Base-by-base conservation (phyloP, 768 basidiomycete species). In the Leccinum disarticulatum region DNA sequence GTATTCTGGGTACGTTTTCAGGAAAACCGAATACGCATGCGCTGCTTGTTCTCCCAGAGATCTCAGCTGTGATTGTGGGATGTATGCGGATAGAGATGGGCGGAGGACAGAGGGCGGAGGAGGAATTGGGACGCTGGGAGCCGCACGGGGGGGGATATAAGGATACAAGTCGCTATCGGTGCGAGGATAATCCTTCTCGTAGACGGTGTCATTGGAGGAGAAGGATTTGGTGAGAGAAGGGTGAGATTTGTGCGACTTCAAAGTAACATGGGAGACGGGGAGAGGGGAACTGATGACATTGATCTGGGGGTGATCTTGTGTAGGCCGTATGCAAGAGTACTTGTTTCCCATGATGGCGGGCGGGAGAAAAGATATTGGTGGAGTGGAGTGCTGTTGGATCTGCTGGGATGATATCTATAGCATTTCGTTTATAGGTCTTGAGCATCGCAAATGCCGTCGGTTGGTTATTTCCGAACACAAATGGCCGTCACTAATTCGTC, bases 11-110 rank as follows among this genome's bases (percentile, higher is more conserved):
- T n/a, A n/a, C n/a, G n/a, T n/a, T n/a, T 58, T 64, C 41, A 83
- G 74, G 72, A 87, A 90, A 17, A 70, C 68, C 19, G 76, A 70
- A 69, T 83, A 86, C 19, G 83, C 80, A 33, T 65, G 63, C 27
- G 74, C 70, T 6, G 77, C 76, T 57, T 77, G 76, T 57, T 75
- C 73, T 4, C 77, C 65, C 36, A 68, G 66, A 2, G 61, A 62
- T 43, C 22, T 54, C 11, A 58, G 60, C 61, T 64, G 66, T 27
- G 56, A 68, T 53, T 55, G 76, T 58, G 62, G 70, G 35, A 66
- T 73, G 69, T 73, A 71, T 54, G 66, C 52, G 52, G 66, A 61
- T 19, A 63, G 54, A 11, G 60, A 57, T 25, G 65, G 61, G 3
- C 57, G 58, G 25, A 55, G 47, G 33, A 54, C 54, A 3, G 59